phyloP scores from a whole-genome alignment of 345 rosid genomes.

The Euphorbia lathyris region DNA sequence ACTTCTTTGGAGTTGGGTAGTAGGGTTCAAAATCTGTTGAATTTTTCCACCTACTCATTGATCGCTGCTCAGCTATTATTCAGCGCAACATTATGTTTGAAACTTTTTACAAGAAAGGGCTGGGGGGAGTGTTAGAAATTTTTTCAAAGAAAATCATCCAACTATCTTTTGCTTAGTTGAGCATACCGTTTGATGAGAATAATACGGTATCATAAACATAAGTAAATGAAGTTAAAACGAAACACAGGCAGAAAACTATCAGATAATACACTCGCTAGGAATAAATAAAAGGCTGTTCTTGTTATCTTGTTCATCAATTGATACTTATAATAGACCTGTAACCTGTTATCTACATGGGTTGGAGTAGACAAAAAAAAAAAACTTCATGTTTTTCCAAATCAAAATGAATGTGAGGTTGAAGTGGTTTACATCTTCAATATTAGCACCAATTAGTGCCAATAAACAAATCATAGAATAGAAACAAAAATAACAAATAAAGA shows the following conservation, averaged over 20 bases:
- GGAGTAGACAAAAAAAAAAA: background rate
- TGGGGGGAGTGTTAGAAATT: background rate
- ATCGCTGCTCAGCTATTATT: background rate
- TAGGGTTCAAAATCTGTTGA: background rate
- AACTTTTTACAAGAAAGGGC: background rate
- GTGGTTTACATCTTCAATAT: background rate
- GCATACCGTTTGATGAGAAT: background rate
- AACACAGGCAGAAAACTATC: background rate
- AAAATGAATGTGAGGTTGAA: background rate
- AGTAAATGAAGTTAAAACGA: background rate
- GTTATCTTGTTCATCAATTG: background rate
- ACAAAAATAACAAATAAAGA: background rate
- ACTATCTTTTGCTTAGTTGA: background rate
- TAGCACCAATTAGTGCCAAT: slow-evolving; percentile 3
- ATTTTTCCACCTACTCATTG: background rate
- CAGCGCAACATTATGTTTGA: background rate
- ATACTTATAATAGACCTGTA: background rate
- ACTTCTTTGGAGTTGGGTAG: background rate
- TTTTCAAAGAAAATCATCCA: too few species aligned
- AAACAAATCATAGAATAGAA: background rate
- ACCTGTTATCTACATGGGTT: background rate
- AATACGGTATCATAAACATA: background rate
- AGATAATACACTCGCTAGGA: background rate
- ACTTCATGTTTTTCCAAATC: background rate
- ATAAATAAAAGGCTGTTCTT: too few species aligned